These are phyloP conservation scores for Pythium aquatile DNA, from an alignment of 352 stramenopile genomes.

Conservation along the genomic window DNA sequence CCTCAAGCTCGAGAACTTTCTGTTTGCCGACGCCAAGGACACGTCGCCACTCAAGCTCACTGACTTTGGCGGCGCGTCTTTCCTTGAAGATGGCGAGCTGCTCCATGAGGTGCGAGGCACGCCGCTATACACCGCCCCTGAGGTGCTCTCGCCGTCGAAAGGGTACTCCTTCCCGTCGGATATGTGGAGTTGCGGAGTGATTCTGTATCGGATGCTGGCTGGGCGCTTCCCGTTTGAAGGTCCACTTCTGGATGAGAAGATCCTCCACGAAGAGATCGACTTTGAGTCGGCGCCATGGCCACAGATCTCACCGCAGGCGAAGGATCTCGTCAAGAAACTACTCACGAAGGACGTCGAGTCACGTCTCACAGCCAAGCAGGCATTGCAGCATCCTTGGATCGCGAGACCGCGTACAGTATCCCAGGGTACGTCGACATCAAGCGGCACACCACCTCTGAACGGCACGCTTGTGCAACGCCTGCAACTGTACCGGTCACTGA, in stretches of 20 bases:
- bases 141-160: constrained; percentile 40
- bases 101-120: constrained; percentile 59
- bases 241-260: constrained; percentile 59
- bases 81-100: constrained; percentile 39
- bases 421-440: not conserved
- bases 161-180: constrained; percentile 72
- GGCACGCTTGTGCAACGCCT: constrained; percentile 73
- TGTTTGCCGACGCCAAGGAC: constrained; percentile 60
- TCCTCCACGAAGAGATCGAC: constrained; percentile 58
- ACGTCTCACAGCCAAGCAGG: constrained; percentile 55
- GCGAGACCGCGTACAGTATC: constrained; percentile 22
- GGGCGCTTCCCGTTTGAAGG: constrained; percentile 67
- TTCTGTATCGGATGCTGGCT: constrained; percentile 67
- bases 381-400: constrained; percentile 69
- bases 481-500: constrained; percentile 72
- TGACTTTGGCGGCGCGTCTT: constrained; percentile 72
- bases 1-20: constrained; percentile 81
- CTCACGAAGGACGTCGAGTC: constrained; percentile 44
- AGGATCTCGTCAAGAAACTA: constrained; percentile 45
- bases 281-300: constrained; percentile 47
- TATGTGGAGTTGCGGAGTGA: constrained; percentile 78
- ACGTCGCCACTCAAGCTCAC: constrained; percentile 74
- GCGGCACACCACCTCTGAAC: constrained; percentile 34
- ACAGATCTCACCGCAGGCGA: constrained; percentile 53
- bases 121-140: constrained; percentile 70